A percentile compares a stretch with the other conserved stretches of the same genome.
phyloP scores from a whole-genome alignment of 495 filamentous ascomycete species.

The Bacidia gigantensis region DNA sequence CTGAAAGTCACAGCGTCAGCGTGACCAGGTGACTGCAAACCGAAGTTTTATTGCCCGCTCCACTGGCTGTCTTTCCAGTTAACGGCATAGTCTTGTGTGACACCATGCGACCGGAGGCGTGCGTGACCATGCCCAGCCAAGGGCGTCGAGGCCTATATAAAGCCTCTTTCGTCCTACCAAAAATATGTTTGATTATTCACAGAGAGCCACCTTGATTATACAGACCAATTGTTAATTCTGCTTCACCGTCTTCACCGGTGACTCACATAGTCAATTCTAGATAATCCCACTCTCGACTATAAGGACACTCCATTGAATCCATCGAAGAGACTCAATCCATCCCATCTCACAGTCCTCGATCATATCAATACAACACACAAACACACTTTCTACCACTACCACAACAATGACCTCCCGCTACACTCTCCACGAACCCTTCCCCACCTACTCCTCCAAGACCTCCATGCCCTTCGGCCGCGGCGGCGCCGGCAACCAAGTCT shows the following conservation, averaged over 20 bases:
- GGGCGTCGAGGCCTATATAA: slow-evolving; percentile 10
- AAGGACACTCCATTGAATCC: background rate
- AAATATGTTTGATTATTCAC: background rate
- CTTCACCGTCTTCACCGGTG: background rate
- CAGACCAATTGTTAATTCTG: background rate
- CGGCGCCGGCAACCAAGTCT: slow-evolving; percentile 65
- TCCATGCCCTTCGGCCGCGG: slow-evolving; percentile 68
- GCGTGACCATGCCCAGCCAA: background rate
- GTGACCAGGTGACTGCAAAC: slow-evolving; percentile 5
- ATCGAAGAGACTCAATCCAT: too few species aligned
- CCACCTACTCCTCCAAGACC: slow-evolving; percentile 45
- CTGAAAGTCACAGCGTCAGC: background rate
- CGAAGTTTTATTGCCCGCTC: background rate
- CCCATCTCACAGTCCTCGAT: slow-evolving; percentile 15
- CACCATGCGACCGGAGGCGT: background rate
- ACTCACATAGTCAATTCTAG: background rate
- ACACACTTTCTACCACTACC: slow-evolving; percentile 12
- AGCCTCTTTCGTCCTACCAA: background rate
- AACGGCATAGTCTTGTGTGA: slow-evolving; percentile 15
- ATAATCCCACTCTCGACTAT: background rate
- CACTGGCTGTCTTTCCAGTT: slow-evolving; percentile 14
- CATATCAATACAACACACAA: slow-evolving; percentile 15
- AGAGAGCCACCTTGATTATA: background rate
- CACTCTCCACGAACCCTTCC: slow-evolving; percentile 70
- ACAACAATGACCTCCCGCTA: slow-evolving; percentile 2